These are phyloP conservation scores for Hordeum vulgare DNA, from an alignment of 176 grass and related monocot genomes.

Conservation along the genomic window MorexV3_pseudomolecules_assembly NC_058519.1:518985393-518985892, in stretches of 20 bases:
- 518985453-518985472: neutral
- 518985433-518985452: neutral
- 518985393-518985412: slow-evolving; percentile 13
- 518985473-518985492: neutral
- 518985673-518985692: slow-evolving; percentile 17
- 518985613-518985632: slow-evolving; percentile 18
- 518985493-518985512: slow-evolving; percentile 3
- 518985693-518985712: slow-evolving; percentile 30
- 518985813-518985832: neutral
- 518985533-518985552: neutral
- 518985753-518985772: neutral
- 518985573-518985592: slow-evolving; percentile 33
- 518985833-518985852: slow-evolving; percentile 27
- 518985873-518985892: neutral
- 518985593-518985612: slow-evolving; percentile 33
- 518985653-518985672: slow-evolving; percentile 34
- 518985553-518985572: neutral
- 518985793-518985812: slow-evolving; percentile 27
- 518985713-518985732: neutral
- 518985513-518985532: neutral
- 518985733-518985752: neutral
- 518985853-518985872: slow-evolving; percentile 18
- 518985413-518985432: neutral
- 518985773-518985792: slow-evolving; percentile 16
- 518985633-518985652: slow-evolving; percentile 29